A percentile compares a stretch with the other conserved stretches of the same genome.
Conservation (phyloP, 2,329 filamentous ascomycete species). For the Fusarium pseudonygamai region DNA sequence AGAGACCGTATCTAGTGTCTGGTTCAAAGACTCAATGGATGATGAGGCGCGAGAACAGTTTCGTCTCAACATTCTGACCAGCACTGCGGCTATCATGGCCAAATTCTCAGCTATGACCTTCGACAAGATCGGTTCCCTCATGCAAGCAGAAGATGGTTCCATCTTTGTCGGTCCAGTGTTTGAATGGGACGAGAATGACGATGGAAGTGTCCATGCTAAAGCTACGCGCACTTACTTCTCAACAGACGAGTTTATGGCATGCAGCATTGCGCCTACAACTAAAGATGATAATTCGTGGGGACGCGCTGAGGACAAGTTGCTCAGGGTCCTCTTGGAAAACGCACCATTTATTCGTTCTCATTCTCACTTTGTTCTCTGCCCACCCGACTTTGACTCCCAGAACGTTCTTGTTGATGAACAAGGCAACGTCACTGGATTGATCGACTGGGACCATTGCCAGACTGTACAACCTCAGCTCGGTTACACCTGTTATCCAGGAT, state of each 20-base stretch:
- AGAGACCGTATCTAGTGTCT: background rate
- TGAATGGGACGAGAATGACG: fast-evolving
- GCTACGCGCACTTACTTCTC: background rate
- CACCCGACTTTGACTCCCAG: background rate
- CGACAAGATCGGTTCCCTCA: background rate
- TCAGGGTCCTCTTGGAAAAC: background rate
- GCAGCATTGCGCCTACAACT: background rate
- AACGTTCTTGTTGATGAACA: background rate
- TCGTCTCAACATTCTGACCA: constrained; percentile 3
- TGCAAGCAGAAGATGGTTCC: background rate
- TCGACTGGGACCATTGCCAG: constrained; percentile 2
- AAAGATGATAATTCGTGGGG: too few relatives aligned
- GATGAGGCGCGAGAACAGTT: background rate
- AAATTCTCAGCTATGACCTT: background rate
- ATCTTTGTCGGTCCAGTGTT: background rate
- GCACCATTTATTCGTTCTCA: background rate
- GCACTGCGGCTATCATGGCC: background rate
- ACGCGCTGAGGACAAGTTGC: background rate
- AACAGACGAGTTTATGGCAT: fast-evolving
- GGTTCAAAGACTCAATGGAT: background rate
- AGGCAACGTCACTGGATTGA: background rate
- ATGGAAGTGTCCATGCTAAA: background rate
- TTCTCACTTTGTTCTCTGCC: background rate
- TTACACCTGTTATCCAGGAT: background rate
- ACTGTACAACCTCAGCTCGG: background rate